phyloP scores from a whole-genome alignment of 2,329 filamentous ascomycete species.

The Fusarium hostae region DNA sequence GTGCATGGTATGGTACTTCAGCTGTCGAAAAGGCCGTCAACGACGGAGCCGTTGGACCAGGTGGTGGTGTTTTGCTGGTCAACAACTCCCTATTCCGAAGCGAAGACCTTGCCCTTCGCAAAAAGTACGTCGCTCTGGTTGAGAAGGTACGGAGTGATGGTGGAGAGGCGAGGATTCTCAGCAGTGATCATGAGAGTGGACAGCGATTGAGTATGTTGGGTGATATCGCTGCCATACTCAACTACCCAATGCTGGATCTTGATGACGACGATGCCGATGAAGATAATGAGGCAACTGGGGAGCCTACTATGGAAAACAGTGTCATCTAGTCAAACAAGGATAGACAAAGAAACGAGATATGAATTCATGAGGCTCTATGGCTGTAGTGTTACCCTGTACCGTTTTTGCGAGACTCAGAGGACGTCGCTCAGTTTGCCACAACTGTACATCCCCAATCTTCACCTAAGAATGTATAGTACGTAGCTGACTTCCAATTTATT shows the following conservation, averaged over 20 bases:
- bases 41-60: slow-evolving; percentile 85
- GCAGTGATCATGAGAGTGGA: slow-evolving; percentile 94
- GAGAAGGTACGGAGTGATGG: slow-evolving; percentile 89
- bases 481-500: too few relatives aligned
- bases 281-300: slow-evolving; percentile 46
- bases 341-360: slow-evolving; percentile 17
- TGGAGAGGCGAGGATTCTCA: slow-evolving; percentile 88
- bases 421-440: neutral
- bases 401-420: too few relatives aligned
- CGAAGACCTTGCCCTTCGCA: slow-evolving; percentile 79
- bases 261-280: slow-evolving; percentile 73
- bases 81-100: slow-evolving; percentile 90
- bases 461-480: too few relatives aligned
- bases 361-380: slow-evolving; percentile 2
- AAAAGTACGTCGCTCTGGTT: slow-evolving; percentile 84
- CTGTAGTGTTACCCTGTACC: slow-evolving; percentile 8
- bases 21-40: slow-evolving; percentile 86
- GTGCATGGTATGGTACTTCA: slow-evolving; percentile 88
- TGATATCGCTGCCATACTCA: slow-evolving; percentile 88
- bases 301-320: slow-evolving; percentile 40
- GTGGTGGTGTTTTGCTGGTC: slow-evolving; percentile 83
- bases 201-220: slow-evolving; percentile 84
- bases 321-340: slow-evolving; percentile 45
- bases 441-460: neutral
- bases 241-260: slow-evolving; percentile 85